Percentiles rank a stretch among this genome's conserved stretches.
phyloP scores from a whole-genome alignment of 202 grass and related monocot genomes.

The Panicum hallii region DNA sequence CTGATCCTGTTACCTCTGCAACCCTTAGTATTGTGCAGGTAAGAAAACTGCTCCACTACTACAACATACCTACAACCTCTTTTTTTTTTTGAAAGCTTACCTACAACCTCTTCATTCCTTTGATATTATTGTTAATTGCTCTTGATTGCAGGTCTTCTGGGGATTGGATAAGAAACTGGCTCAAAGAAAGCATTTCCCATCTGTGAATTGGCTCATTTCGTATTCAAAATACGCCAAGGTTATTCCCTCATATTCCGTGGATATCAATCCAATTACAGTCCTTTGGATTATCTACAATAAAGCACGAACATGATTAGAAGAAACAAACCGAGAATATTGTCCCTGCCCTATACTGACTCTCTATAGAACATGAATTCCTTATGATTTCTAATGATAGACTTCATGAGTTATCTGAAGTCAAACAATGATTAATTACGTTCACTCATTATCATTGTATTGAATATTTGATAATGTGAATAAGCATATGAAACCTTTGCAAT shows the following conservation, averaged over 20 bases:
- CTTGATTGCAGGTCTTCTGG: constrained; percentile 89
- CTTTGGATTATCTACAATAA: constrained; percentile 8
- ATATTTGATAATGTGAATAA: background rate
- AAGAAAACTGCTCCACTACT: constrained; percentile 6
- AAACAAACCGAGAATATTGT: background rate
- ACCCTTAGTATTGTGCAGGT: constrained; percentile 88
- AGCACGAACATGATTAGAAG: background rate
- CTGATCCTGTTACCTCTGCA: constrained; percentile 81
- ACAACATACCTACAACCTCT: background rate
- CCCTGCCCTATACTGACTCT: background rate
- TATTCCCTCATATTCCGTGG: constrained; percentile 45
- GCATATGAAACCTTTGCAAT: background rate
- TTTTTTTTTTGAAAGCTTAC: background rate
- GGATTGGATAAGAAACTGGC: constrained; percentile 98
- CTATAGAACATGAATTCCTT: constrained; percentile 8
- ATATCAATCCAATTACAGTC: constrained; percentile 30
- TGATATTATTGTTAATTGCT: constrained; percentile 6
- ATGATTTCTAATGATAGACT: background rate
- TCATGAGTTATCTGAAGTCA: constrained; percentile 7
- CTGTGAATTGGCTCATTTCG: constrained; percentile 99
- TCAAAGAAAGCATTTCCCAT: constrained; percentile 99
- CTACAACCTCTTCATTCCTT: constrained; percentile 2
- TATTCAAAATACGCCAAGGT: constrained; percentile 99
- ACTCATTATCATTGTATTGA: constrained; percentile 23
- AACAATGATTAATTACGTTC: constrained; percentile 25